These are phyloP conservation scores for Edaphochlamys debaryana DNA, from an alignment of 139 green algal genomes.

Conservation along the genomic window DNA sequence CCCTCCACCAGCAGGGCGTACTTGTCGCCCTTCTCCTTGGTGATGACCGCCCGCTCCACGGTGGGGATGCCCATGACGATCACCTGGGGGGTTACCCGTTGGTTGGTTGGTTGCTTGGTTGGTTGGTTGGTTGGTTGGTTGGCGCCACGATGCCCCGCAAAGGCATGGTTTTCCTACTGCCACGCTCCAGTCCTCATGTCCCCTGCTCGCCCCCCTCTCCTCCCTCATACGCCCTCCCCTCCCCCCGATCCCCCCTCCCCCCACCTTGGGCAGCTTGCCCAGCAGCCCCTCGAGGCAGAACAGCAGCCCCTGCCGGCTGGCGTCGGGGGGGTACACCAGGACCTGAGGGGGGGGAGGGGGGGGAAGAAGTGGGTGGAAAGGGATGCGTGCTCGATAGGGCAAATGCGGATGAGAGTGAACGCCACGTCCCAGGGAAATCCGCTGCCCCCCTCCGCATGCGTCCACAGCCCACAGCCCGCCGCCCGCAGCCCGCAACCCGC, in stretches of 20 bases:
- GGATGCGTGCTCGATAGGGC: too few species aligned
- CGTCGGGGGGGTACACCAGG: constrained; percentile 51
- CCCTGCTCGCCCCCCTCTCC: background rate
- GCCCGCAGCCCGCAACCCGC: too few species aligned
- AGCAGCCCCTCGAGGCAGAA: constrained; percentile 60
- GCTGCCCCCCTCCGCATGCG: too few species aligned
- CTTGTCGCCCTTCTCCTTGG: constrained; percentile 66
- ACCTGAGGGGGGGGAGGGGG: background rate
- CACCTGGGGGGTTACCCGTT: constrained; percentile 68
- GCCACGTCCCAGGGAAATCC: too few species aligned
- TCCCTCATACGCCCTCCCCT: background rate
- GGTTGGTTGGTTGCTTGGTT: too few species aligned
- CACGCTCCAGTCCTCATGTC: background rate
- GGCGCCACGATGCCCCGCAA: too few species aligned
- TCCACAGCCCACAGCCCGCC: too few species aligned
- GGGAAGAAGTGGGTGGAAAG: too few species aligned
- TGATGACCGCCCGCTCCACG: constrained; percentile 93
- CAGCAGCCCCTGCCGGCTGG: constrained; percentile 46
- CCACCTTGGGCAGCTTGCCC: constrained; percentile 45
- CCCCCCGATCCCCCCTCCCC: background rate
- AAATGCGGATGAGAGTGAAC: too few species aligned
- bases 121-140: too few species aligned
- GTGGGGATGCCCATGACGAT: constrained; percentile 91
- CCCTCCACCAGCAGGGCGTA: constrained; percentile 88
- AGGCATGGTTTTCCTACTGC: too few species aligned